A percentile compares a stretch with the other conserved stretches of the same genome.
Conservation (phyloP, 1,284 basidiomycete genomes). For the Sporisorium scitamineum region DNA sequence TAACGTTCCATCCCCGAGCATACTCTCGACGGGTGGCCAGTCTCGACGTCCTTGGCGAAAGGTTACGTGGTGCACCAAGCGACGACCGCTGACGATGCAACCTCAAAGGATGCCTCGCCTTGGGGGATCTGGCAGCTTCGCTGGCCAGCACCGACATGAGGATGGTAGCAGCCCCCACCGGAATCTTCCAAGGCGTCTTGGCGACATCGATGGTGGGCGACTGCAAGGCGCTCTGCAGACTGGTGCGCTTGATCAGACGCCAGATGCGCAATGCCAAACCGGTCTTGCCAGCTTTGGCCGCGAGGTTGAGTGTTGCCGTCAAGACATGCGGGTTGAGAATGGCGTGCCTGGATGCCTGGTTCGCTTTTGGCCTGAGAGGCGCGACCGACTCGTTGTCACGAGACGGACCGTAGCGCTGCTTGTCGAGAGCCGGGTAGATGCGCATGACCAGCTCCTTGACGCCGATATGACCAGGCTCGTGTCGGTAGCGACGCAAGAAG, state of each 20-base stretch:
- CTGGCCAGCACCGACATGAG: constrained; percentile 48
- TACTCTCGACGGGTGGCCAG: constrained; percentile 8
- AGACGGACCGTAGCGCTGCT: constrained; percentile 12
- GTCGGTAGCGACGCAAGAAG: constrained; percentile 30
- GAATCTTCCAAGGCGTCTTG: constrained; percentile 33
- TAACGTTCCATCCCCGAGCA: constrained; percentile 36
- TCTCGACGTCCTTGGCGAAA: not conserved
- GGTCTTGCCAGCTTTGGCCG: constrained; percentile 46
- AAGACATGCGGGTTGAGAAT: constrained; percentile 50
- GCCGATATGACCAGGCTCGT: constrained; percentile 37
- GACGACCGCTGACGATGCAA: constrained; percentile 1
- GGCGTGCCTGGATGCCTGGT: constrained; percentile 34
- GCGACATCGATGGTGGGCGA: constrained; percentile 22
- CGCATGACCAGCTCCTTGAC: constrained; percentile 42
- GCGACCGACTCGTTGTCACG: not conserved
- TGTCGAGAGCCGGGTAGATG: constrained; percentile 47
- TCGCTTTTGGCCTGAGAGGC: constrained; percentile 23
- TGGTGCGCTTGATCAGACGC: constrained; percentile 54
- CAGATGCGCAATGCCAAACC: constrained; percentile 54
- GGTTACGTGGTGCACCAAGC: not conserved
- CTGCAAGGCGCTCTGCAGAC: constrained; percentile 35
- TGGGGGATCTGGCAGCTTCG: constrained; percentile 33
- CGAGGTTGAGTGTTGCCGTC: constrained; percentile 51
- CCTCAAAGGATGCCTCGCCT: not conserved
- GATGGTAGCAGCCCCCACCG: constrained; percentile 47